Evolutionary conservation across 768 basidiomycete species (phyloP).

Genomic region (Glaciozyma martinii): DNA sequence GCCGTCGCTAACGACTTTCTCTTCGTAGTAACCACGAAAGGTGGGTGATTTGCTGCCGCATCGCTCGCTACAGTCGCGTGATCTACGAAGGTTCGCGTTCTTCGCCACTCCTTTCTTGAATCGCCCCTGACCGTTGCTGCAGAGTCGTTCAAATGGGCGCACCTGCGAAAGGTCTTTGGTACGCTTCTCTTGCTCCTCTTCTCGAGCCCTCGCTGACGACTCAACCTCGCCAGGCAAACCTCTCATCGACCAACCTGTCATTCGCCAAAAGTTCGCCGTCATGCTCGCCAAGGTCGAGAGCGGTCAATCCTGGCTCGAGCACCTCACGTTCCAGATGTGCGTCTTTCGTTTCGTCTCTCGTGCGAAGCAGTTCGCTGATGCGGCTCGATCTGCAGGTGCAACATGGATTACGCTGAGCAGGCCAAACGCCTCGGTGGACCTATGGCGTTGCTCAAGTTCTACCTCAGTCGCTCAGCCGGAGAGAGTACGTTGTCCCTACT

Average conservation of each 20-base stretch:
- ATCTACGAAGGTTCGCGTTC: conserved; percentile 5
- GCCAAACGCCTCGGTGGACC: conserved; percentile 7
- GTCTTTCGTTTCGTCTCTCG: neutral
- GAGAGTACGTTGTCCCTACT: neutral
- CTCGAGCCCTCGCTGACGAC: no score
- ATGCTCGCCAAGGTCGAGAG: conserved; percentile 84
- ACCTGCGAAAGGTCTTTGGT: conserved; percentile 78
- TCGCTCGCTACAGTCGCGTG: conserved; percentile 14
- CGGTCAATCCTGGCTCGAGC: conserved; percentile 78
- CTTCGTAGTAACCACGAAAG: conserved; percentile 62
- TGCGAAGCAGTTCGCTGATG: neutral
- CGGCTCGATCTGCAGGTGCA: neutral
- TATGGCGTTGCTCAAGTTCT: conserved; percentile 19
- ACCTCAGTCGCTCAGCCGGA: conserved; percentile 1
- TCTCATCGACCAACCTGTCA: conserved; percentile 65
- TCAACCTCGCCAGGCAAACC: conserved; percentile 52
- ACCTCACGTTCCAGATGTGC: conserved; percentile 59
- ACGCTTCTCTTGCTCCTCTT: no score
- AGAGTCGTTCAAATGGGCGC: conserved; percentile 56
- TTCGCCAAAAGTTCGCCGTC: conserved; percentile 71
- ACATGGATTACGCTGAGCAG: conserved; percentile 14
- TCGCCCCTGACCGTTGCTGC: no score
- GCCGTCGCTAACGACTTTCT: no score
- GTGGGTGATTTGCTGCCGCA: conserved; percentile 68
- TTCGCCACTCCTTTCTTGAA: no score